Conservation (phyloP, 73 alveolate genomes). For the Strombidium stylifer region DNA sequence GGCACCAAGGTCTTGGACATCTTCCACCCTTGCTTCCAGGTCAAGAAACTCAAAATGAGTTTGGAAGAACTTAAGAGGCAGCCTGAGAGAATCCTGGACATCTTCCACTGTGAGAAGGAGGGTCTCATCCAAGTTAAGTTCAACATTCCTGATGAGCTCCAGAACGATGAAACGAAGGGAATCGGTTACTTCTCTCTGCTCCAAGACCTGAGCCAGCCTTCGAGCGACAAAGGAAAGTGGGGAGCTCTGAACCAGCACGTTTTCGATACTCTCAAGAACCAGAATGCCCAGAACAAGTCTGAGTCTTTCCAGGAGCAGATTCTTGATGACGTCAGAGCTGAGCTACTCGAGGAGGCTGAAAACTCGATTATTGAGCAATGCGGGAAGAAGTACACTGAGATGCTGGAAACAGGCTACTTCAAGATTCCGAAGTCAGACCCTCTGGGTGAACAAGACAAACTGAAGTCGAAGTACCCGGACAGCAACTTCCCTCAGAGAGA, state of each 20-base stretch:
- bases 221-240: background rate
- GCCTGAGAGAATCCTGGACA: constrained; percentile 52
- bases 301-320: background rate
- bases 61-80: background rate
- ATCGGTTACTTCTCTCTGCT: background rate
- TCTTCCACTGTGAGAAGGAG: constrained; percentile 11
- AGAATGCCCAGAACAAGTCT: background rate
- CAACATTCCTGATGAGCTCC: background rate
- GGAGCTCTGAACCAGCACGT: too few species aligned
- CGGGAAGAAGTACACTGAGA: background rate
- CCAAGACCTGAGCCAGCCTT: background rate
- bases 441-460: background rate
- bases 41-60: constrained; percentile 32
- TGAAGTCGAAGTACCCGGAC: background rate
- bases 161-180: background rate
- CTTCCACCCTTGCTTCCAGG: constrained; percentile 46
- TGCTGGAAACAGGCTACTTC: constrained; percentile 35
- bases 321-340: constrained; percentile 6
- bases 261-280: too few species aligned
- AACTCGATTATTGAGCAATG: constrained; percentile 19
- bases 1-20: constrained; percentile 59
- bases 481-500: constrained; percentile 24
- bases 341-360: constrained; percentile 36
- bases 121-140: constrained; percentile 32
- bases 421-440: background rate